phyloP scores from a whole-genome alignment of 176 grass and related monocot genomes.

The Puya raimondii region DNA sequence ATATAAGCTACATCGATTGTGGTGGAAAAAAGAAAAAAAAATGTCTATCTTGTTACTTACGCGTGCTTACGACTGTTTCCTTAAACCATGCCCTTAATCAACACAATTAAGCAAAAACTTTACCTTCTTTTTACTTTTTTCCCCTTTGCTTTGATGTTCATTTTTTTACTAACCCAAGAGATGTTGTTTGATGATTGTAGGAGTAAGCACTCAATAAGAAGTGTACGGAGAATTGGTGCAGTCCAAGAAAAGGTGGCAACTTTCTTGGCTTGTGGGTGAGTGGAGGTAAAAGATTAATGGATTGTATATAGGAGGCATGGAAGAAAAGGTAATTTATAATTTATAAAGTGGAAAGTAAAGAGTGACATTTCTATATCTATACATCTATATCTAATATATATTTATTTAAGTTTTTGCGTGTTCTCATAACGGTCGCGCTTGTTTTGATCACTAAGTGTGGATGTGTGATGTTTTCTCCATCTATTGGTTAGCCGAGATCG shows the following conservation, averaged over 20 bases:
- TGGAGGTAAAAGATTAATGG: background rate
- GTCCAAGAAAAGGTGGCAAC: slow-evolving; percentile 1
- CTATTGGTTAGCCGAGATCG: too few species aligned
- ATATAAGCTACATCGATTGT: background rate
- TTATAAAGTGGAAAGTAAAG: background rate
- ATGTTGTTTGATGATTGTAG: background rate
- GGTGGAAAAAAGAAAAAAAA: background rate
- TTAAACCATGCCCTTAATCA: background rate
- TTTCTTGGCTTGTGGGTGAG: background rate
- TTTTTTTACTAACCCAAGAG: background rate
- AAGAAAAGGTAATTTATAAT: background rate
- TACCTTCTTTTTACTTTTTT: background rate
- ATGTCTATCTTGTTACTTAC: background rate
- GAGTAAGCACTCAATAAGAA: slow-evolving; percentile 1
- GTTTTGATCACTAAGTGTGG: too few species aligned
- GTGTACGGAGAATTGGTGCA: background rate
- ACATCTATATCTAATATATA: too few species aligned
- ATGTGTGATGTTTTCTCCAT: too few species aligned
- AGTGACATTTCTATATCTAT: too few species aligned
- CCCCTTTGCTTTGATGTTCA: background rate
- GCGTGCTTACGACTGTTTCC: background rate
- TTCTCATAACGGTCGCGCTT: too few species aligned
- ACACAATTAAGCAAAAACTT: background rate
- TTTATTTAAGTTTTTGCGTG: too few species aligned
- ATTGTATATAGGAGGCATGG: background rate